Percentiles rank a stretch among this genome's conserved stretches.
Evolutionary conservation across 2,329 filamentous ascomycete genomes (phyloP).

Genomic region (Scleromitrula shiraiana): DNA sequence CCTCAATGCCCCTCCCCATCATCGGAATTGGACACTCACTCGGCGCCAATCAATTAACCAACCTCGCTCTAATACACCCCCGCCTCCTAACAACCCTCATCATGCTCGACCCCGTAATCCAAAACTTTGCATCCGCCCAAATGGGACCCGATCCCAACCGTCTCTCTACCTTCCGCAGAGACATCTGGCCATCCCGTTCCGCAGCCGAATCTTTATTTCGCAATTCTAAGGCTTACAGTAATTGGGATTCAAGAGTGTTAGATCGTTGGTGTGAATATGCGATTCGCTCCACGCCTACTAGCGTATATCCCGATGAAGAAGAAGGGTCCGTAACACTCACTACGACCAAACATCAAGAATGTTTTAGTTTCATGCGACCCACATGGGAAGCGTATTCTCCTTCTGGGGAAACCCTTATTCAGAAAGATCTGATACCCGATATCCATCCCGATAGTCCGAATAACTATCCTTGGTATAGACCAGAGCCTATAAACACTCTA

Average conservation of each 20-base stretch:
- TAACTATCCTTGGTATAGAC: constrained; percentile 53
- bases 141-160: constrained; percentile 38
- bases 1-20: constrained; percentile 68
- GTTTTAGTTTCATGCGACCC: constrained; percentile 66
- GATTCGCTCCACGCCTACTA: constrained; percentile 64
- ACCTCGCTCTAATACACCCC: constrained; percentile 69
- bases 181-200: constrained; percentile 70
- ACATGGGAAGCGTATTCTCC: constrained; percentile 36
- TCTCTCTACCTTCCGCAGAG: constrained; percentile 64
- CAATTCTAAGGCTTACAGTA: constrained; percentile 65
- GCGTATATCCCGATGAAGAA: constrained; percentile 40
- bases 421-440: constrained; percentile 40
- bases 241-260: constrained; percentile 76
- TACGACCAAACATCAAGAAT: constrained; percentile 84
- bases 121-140: constrained; percentile 36
- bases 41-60: constrained; percentile 66
- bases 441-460: constrained; percentile 20
- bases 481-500: constrained; percentile 53
- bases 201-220: constrained; percentile 61
- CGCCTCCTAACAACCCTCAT: constrained; percentile 69
- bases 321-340: constrained; percentile 56
- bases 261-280: constrained; percentile 66
- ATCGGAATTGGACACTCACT: constrained; percentile 84
- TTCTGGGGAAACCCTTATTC: constrained; percentile 32
- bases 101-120: constrained; percentile 79